Conservation (phyloP, 345 rosid species). For the Lumnitzera littorea region DNA sequence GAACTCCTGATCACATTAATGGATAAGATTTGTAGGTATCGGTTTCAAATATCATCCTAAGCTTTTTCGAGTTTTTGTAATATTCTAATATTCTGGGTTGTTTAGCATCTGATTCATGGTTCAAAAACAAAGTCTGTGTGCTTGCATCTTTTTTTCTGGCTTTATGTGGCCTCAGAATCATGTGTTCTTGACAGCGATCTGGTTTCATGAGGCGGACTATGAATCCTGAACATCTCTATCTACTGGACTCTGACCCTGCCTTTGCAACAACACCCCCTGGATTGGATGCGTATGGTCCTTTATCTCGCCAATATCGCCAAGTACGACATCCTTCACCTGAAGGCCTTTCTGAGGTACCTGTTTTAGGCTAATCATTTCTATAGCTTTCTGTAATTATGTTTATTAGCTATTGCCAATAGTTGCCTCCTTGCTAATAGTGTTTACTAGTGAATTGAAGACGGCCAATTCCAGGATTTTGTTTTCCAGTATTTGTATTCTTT, state of each 20-base stretch:
- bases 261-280: constrained; percentile 30
- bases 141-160: constrained; percentile 1
- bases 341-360: constrained; percentile 72
- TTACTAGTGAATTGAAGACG: neutral
- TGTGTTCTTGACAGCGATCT: constrained; percentile 42
- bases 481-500: no score
- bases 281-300: constrained; percentile 26
- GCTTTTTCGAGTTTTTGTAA: no score
- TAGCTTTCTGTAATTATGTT: neutral
- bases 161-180: neutral
- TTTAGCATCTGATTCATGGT: no score
- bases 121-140: neutral
- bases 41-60: no score
- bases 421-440: neutral
- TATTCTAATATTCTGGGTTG: no score
- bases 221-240: constrained; percentile 33
- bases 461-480: no score
- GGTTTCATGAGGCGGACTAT: constrained; percentile 30
- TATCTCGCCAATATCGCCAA: constrained; percentile 59
- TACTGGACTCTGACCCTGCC: constrained; percentile 38
- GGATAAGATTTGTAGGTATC: no score
- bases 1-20: no score
- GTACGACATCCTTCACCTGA: constrained; percentile 70
- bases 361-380: neutral
- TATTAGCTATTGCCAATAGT: neutral